Conservation (phyloP, 2,329 filamentous ascomycete species). For the Monosporascus sp. region DNA sequence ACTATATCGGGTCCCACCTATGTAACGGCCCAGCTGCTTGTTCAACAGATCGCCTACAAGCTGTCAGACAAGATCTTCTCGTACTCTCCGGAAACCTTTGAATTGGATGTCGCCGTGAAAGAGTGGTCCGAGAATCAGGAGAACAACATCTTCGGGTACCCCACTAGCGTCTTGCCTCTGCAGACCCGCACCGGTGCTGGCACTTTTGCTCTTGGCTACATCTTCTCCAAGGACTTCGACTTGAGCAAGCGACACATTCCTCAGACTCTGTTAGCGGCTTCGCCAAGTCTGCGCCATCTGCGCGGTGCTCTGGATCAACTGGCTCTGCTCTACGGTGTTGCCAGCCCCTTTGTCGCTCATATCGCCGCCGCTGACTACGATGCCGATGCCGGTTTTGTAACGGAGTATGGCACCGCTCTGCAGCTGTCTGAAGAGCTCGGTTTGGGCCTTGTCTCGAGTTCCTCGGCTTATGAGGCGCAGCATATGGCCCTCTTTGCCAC, state of each 20-base stretch:
- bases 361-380: conserved; percentile 87
- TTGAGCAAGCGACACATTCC: conserved; percentile 84
- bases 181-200: conserved; percentile 88
- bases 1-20: conserved; percentile 84
- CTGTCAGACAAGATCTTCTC: conserved; percentile 97
- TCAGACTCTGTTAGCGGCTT: conserved; percentile 83
- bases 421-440: conserved; percentile 84
- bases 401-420: conserved; percentile 80
- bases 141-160: conserved; percentile 75
- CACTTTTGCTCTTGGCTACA: conserved; percentile 87
- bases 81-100: conserved; percentile 90
- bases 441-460: conserved; percentile 76
- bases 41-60: conserved; percentile 93
- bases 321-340: conserved; percentile 82
- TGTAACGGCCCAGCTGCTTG: conserved; percentile 83
- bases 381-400: conserved; percentile 63
- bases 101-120: conserved; percentile 78
- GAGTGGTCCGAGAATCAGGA: conserved; percentile 67
- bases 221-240: conserved; percentile 97
- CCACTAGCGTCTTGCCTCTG: conserved; percentile 71
- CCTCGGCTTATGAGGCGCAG: conserved; percentile 84
- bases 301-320: conserved; percentile 86
- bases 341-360: conserved; percentile 89
- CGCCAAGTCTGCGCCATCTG: conserved; percentile 73
- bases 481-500: conserved; percentile 92